Evolutionary conservation across 768 basidiomycete species (phyloP), one percentile per base, ranked within the genome.

Genomic region (Tremella fuciformis): DNA sequence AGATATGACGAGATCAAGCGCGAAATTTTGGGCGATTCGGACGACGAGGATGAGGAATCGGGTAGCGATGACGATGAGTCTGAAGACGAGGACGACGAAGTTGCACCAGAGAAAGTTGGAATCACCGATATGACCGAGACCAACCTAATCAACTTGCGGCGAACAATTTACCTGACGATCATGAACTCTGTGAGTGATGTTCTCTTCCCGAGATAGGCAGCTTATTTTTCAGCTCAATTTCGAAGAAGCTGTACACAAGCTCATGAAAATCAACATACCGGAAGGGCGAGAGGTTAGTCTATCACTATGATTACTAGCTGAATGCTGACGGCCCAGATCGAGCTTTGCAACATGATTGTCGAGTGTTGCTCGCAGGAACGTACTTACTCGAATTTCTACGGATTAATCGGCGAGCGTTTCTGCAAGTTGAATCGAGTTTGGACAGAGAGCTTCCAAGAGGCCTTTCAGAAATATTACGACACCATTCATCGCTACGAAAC

Each of bases 321-420:
- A n/a, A 40, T 34, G 39, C 61, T 53, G 53, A 64, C 49, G n/a
- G 1, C 40, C 2, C 70, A 96, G 91, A 88, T 91, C 67, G 94
- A 97, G 76, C 79, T 99, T 58, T 85, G 89, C 76, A 97, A 98
- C 82, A 99, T 99, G 96, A 84, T 99, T 62, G 89, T 99, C 77
- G 94, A 98, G 71, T 99, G 96, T 88, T 98, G 96, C 77, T 98
- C 96, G 1, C 96, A 99, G 80, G 96, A 98, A 76, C 88, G 96
- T 13, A 92, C 94, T 0, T 99, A 97, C 77, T 91, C 89, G 1
- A 88, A 83, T n/a, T 98, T 96, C 81, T 99, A 93, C 71, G 96
- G 96, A 13, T 85, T 98, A 19, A 82, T 96, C 62, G 91, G 91
- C 55, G 96, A 99, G 76, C 88, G 96, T 19, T 92, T 99, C 80